These are phyloP conservation scores for Phytophthora nicotianae DNA, from an alignment of 352 stramenopile species.

Conservation along the genomic window DNA sequence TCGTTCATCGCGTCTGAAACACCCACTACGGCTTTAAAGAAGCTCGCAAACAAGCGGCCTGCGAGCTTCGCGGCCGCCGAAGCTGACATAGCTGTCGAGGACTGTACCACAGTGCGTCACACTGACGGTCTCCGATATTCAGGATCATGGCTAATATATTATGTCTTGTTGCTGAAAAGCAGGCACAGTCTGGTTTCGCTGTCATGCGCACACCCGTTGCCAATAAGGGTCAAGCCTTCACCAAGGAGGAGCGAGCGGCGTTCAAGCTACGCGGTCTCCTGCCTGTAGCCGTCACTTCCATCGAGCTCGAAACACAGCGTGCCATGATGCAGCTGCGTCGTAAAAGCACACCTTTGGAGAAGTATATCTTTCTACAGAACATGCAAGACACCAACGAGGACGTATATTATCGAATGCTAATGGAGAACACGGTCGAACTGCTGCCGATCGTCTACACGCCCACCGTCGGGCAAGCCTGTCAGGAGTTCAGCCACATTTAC, in stretches of 20 bases:
- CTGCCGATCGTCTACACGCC: slow-evolving; percentile 98
- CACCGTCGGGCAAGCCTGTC: slow-evolving; percentile 93
- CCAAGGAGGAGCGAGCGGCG: slow-evolving; percentile 71
- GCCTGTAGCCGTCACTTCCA: slow-evolving; percentile 80
- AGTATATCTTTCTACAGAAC: slow-evolving; percentile 93
- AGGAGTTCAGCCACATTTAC: slow-evolving; percentile 93
- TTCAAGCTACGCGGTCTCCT: slow-evolving; percentile 91
- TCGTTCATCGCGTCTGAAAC: slow-evolving; percentile 19
- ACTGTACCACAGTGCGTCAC: slow-evolving; percentile 12
- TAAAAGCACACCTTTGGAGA: slow-evolving; percentile 89
- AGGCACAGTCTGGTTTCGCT: slow-evolving; percentile 19
- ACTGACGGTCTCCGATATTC: slow-evolving; percentile 5
- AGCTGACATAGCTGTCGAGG: slow-evolving; percentile 4
- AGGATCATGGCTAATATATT: slow-evolving; percentile 1
- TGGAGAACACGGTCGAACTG: slow-evolving; percentile 90
- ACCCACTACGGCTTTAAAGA: slow-evolving; percentile 2
- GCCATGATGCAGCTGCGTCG: slow-evolving; percentile 80
- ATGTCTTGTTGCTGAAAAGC: background rate
- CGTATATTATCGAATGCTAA: slow-evolving; percentile 93
- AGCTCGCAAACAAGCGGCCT: slow-evolving; percentile 21
- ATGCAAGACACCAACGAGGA: slow-evolving; percentile 92
- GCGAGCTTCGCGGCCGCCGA: slow-evolving; percentile 22
- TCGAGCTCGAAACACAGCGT: slow-evolving; percentile 88
- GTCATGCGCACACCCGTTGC: slow-evolving; percentile 83
- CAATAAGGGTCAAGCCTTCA: slow-evolving; percentile 96